Evolutionary conservation across 2,329 filamentous ascomycete genomes (phyloP), one percentile per base, ranked within the genome.

Genomic region (Trichoderma harzianum): DNA sequence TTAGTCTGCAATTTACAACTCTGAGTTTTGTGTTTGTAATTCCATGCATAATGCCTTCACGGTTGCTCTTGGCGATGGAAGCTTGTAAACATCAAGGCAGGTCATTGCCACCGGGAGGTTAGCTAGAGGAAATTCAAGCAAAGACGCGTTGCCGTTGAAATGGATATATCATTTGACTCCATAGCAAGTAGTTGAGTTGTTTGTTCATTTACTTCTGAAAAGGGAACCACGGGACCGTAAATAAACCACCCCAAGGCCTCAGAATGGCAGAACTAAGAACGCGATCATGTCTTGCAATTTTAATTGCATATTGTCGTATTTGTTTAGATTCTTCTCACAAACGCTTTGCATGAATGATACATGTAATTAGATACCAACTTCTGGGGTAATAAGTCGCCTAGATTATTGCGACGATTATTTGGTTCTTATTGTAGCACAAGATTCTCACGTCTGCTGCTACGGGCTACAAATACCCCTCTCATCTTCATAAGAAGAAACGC

Each of bases 221-320:
- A 18, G 6, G 7, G 18, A 47, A 47, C 39, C 39, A 47, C 1
- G 36, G 0, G 14, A 39, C 36, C 0, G 0, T 1, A 39, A 18
- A 39, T 18, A 18, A 39, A 39, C 16, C 36, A 18, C 2, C 36
- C 36, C 3, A 39, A 39, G 36, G 36, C 36, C 36, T 39, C 36
- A 39, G 16, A 36, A 36, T 0, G 18, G 39, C 39, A 43, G 39
- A 28, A 30, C 32, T 12, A 34, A 34, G 34, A 36, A 7, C 14
- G 5, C 34, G 39, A 47, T n/a, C 11, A 1, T 1, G 5, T 10
- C 18, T 8, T 1, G 18, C 1, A 5, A 11, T 47, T 5, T n/a
- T 6, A 3, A 18, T 7, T 39, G 36, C 14, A 0, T 1, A 2
- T 11, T n/a, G 18, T 47, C 1, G 18, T 5, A 11, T 47, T 0